Evolutionary conservation across 208 protist species (phyloP).

Genomic region (Borovskyia barvae): DNA sequence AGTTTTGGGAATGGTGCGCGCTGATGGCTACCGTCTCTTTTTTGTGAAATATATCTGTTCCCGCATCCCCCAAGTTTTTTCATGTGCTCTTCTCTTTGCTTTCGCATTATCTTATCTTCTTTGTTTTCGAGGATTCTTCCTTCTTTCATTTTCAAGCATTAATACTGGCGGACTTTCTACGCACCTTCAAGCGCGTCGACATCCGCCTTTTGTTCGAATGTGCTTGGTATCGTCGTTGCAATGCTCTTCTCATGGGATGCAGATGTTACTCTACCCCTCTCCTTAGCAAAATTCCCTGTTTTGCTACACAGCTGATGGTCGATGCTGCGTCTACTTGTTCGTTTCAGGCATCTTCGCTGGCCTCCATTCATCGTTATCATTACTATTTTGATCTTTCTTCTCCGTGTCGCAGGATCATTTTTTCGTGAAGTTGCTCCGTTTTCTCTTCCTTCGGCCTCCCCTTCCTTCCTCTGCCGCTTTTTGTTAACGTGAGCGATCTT

Average conservation of each 20-base stretch:
- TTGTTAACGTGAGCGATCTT: slow-evolving; percentile 13
- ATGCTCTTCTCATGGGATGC: too few species aligned
- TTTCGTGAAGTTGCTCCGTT: not conserved
- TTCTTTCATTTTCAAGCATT: slow-evolving; percentile 5
- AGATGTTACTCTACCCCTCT: too few species aligned
- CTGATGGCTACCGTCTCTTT: too few species aligned
- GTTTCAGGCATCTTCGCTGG: too few species aligned
- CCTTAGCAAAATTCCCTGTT: too few species aligned
- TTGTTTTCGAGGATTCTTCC: not conserved
- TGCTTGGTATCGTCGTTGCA: too few species aligned
- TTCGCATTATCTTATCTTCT: not conserved
- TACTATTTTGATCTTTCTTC: slow-evolving; percentile 4
- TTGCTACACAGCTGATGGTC: too few species aligned
- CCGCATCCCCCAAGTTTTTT: not conserved
- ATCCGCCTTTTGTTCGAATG: too few species aligned
- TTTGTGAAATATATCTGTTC: not conserved
- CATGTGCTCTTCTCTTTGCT: slow-evolving; percentile 17
- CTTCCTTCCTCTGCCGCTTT: slow-evolving; percentile 1
- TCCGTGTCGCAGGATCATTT: not conserved
- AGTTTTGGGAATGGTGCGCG: too few species aligned
- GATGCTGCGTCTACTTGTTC: too few species aligned
- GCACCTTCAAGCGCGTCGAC: too few species aligned
- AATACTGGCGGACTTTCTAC: too few species aligned
- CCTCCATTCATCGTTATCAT: not conserved
- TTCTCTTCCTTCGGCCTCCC: slow-evolving; percentile 13